Evolutionary conservation across 352 stramenopile genomes (phyloP).

Genomic region (Phytophthora crassamura): DNA sequence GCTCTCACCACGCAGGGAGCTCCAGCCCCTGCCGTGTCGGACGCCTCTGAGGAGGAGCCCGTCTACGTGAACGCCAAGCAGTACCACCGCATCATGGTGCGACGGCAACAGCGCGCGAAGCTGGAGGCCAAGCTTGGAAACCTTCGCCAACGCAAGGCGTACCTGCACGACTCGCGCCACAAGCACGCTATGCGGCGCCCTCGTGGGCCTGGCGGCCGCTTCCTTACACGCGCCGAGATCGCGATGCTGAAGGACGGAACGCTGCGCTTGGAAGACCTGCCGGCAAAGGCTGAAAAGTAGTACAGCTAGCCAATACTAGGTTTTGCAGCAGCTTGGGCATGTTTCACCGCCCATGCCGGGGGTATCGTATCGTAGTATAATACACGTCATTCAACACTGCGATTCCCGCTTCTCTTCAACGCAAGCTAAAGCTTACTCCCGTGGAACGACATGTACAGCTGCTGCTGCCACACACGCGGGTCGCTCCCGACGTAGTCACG

Average conservation of each 20-base stretch:
- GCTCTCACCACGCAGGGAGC: conserved; percentile 42
- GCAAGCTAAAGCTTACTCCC: conserved; percentile 41
- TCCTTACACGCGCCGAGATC: conserved; percentile 86
- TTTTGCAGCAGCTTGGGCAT: neutral
- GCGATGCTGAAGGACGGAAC: conserved; percentile 72
- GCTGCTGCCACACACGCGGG: conserved; percentile 43
- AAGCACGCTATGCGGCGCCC: conserved; percentile 89
- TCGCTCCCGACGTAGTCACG: conserved; percentile 38
- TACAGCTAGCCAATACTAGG: conserved; percentile 1
- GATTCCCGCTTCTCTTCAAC: conserved; percentile 1
- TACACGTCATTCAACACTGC: conserved; percentile 7
- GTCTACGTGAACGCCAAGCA: conserved; percentile 93
- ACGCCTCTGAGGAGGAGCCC: conserved; percentile 72
- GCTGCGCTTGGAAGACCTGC: conserved; percentile 67
- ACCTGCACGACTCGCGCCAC: conserved; percentile 88
- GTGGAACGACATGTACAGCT: conserved; percentile 44
- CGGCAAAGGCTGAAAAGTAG: conserved; percentile 47
- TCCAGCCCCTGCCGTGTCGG: conserved; percentile 13
- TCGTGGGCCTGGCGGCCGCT: conserved; percentile 82
- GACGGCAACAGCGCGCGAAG: conserved; percentile 86
- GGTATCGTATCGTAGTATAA: conserved; percentile 5
- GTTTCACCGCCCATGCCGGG: conserved; percentile 1
- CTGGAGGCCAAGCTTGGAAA: conserved; percentile 87
- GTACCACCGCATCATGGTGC: conserved; percentile 91
- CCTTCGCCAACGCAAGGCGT: conserved; percentile 82